A percentile compares a stretch with the other conserved stretches of the same genome.
phyloP scores from a whole-genome alignment of 768 basidiomycete species.

The Sarcodon sp. region DNA sequence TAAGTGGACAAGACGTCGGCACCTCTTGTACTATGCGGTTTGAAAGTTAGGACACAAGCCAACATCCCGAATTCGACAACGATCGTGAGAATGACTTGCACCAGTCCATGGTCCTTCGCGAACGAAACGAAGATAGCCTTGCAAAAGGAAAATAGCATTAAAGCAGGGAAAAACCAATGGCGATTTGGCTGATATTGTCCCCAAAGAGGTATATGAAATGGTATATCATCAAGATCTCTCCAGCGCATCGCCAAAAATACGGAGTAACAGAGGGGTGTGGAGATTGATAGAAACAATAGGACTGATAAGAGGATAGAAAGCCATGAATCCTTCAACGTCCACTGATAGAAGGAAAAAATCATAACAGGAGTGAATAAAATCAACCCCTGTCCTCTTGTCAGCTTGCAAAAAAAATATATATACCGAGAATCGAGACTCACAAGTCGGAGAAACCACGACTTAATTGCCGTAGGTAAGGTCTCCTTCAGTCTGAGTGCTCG shows the following conservation, averaged over 20 bases:
- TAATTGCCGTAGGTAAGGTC: not conserved
- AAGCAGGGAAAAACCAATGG: slow-evolving; percentile 51
- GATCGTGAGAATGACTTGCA: slow-evolving; percentile 57
- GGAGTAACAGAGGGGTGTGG: slow-evolving; percentile 32
- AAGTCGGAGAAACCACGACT: not conserved
- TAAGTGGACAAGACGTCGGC: slow-evolving; percentile 60
- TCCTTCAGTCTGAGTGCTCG: not conserved
- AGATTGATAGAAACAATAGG: slow-evolving; percentile 41
- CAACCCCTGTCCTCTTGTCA: slow-evolving; percentile 18
- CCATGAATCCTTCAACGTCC: slow-evolving; percentile 86
- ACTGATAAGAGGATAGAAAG: slow-evolving; percentile 72
- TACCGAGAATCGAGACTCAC: not conserved
- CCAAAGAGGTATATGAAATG: slow-evolving; percentile 44
- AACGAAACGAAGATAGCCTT: slow-evolving; percentile 66
- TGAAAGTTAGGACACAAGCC: slow-evolving; percentile 33
- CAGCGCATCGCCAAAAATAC: slow-evolving; percentile 34
- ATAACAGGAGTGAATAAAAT: slow-evolving; percentile 54
- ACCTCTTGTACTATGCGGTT: slow-evolving; percentile 55
- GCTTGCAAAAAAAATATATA: too few species aligned
- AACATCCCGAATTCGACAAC: slow-evolving; percentile 55
- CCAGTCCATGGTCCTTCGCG: slow-evolving; percentile 43
- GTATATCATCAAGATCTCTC: slow-evolving; percentile 13
- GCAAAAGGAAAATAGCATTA: slow-evolving; percentile 45
- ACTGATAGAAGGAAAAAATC: slow-evolving; percentile 80
- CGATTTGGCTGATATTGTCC: slow-evolving; percentile 54